Conservation (phyloP, 352 stramenopile genomes). For the Globisporangium okanoganense region DNA sequence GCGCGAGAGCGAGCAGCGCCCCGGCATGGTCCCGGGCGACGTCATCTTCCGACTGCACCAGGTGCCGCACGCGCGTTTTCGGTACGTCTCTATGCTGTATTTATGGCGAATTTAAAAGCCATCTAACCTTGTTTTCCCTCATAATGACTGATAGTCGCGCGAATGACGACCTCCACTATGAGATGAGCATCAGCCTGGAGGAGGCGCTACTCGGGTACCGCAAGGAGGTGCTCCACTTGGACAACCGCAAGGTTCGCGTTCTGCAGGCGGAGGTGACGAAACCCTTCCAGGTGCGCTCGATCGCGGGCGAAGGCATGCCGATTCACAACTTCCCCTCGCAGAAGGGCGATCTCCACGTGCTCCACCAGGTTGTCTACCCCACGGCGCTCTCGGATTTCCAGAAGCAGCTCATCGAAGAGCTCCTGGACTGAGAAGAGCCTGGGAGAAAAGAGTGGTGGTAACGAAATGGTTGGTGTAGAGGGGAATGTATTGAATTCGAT, state of each 20-base stretch:
- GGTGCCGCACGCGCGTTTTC: constrained; percentile 84
- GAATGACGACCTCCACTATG: constrained; percentile 94
- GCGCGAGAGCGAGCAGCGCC: constrained; percentile 77
- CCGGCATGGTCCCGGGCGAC: constrained; percentile 89
- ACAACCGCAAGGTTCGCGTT: constrained; percentile 91
- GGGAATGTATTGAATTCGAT: background rate
- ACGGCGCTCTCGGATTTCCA: constrained; percentile 83
- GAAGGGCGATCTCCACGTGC: constrained; percentile 93
- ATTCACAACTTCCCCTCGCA: constrained; percentile 86
- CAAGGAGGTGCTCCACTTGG: constrained; percentile 91
- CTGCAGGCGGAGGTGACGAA: constrained; percentile 86
- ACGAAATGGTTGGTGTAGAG: background rate
- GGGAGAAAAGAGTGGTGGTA: too few species aligned
- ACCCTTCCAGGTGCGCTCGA: constrained; percentile 88
- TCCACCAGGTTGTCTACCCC: constrained; percentile 95
- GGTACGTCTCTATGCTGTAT: constrained; percentile 28
- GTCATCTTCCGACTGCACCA: constrained; percentile 95
- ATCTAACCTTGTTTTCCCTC: too few species aligned
- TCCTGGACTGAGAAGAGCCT: constrained; percentile 27
- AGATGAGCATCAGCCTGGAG: constrained; percentile 94
- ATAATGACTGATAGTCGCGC: constrained; percentile 83
- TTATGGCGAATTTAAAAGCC: background rate
- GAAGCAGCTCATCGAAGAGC: constrained; percentile 70
- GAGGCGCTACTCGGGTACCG: constrained; percentile 95
- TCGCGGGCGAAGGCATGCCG: constrained; percentile 96